Percentiles rank a stretch among this genome's conserved stretches.
Conservation (phyloP, 495 filamentous ascomycete species). For the Hypoxylon cercidicola region DNA sequence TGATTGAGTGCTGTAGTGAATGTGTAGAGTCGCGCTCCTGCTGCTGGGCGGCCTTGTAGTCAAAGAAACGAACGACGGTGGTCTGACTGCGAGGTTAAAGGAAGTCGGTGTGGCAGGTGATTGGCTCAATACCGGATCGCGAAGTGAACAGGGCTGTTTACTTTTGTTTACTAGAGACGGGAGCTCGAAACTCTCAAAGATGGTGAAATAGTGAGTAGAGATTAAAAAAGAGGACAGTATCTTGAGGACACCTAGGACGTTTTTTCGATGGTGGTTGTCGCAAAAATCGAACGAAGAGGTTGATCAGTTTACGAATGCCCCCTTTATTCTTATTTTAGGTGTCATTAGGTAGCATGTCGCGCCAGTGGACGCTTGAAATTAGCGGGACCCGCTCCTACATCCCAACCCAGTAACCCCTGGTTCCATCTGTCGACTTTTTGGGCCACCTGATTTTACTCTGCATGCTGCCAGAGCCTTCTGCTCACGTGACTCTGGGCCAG, state of each 20-base stretch:
- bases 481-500: too few relatives aligned
- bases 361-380: slow-evolving; percentile 37
- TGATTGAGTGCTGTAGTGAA: slow-evolving; percentile 7
- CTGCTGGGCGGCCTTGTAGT: slow-evolving; percentile 10
- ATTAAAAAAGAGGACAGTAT: slow-evolving; percentile 1
- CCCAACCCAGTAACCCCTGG: slow-evolving; percentile 18
- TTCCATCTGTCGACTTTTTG: slow-evolving; percentile 15
- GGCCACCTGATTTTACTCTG: slow-evolving; percentile 23
- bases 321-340: slow-evolving; percentile 38
- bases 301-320: slow-evolving; percentile 31
- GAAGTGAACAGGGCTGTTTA: slow-evolving; percentile 15
- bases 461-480: too few relatives aligned
- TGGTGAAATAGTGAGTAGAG: neutral
- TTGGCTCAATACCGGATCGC: slow-evolving; percentile 5
- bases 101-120: slow-evolving; percentile 28
- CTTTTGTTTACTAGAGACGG: neutral
- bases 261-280: slow-evolving; percentile 13
- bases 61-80: slow-evolving; percentile 29
- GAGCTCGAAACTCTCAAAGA: neutral
- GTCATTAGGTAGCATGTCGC: slow-evolving; percentile 10
- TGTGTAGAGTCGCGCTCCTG: slow-evolving; percentile 1
- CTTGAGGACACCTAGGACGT: slow-evolving; percentile 21
- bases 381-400: slow-evolving; percentile 18
- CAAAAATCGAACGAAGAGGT: slow-evolving; percentile 30
- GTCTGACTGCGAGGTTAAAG: slow-evolving; percentile 9